Base-by-base conservation (phyloP, 2,329 filamentous ascomycete species). In the Fusarium acutatum region DNA sequence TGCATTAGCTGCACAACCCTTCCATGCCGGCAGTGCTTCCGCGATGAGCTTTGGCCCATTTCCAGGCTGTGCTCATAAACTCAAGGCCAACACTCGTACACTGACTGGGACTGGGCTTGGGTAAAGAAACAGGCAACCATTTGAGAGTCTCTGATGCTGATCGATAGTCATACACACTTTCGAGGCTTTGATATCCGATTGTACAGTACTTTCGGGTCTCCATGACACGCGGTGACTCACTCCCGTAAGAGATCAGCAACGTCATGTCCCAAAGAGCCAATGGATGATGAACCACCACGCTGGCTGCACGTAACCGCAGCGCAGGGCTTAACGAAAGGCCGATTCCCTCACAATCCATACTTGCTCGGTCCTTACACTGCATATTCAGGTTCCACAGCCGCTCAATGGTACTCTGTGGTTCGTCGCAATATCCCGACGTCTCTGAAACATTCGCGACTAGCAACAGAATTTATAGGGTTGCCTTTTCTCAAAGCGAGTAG, bases 201-300 rank as follows among this genome's bases (percentile, higher is more conserved):
- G 40, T 61, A 26, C 37, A 63, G 32, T 63, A 49, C 54, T 34
- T 64, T 58, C 22, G 26, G 44, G 22, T 35, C 41, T 57, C 24
- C 15, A 72, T 60, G 54, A 72, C 50, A 65, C 38, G 37, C 30
- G 24, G 63, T 74, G 71, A 73, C 62, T 73, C 71, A 69, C 65
- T 41, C 49, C 44, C 35, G 40, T 68, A 30, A 46, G 30, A 58
- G 46, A 61, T 71, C 46, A 47, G 46, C 52, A n/a, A 54, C 62
- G 60, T 63, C 56, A 61, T 53, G 47, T 26, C 38, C 11, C 26
- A 15, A 34, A 40, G 57, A 72, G 46, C 35, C 46, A 61, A 61
- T 54, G 30, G 34, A 15, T 26, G 26, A 50, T 41, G 11, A 52
- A 41, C 41, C 30, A 43, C 41, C 20, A 37, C 34, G 40, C n/a